phyloP scores from a whole-genome alignment of 2,329 filamentous ascomycete genomes.

The Clarireedia sp. region DNA sequence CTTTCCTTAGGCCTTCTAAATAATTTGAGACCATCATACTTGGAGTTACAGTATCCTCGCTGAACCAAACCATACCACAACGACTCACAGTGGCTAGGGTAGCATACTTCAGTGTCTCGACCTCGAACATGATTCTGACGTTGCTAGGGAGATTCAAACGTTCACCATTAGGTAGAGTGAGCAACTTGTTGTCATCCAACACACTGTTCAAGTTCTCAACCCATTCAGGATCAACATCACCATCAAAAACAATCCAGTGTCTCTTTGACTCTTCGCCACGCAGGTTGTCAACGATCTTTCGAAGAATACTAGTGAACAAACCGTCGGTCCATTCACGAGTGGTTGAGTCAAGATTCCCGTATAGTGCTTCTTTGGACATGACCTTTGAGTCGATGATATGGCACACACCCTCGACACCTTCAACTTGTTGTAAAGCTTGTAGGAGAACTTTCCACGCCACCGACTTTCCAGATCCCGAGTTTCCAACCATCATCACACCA shows the following conservation, averaged over 20 bases:
- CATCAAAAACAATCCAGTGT: constrained; percentile 99
- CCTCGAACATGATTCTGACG: constrained; percentile 99
- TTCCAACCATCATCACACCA: constrained; percentile 99
- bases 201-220: constrained; percentile 99
- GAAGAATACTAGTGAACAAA: constrained; percentile 92
- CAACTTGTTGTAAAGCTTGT: constrained; percentile 82
- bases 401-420: constrained; percentile 85
- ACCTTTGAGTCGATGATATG: constrained; percentile 99
- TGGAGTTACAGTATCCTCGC: constrained; percentile 89
- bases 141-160: constrained; percentile 90
- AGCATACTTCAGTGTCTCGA: constrained; percentile 94
- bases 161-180: constrained; percentile 95
- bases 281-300: constrained; percentile 97
- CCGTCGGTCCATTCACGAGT: constrained; percentile 99
- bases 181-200: constrained; percentile 95
- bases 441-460: constrained; percentile 88
- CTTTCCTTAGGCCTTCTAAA: constrained; percentile 70
- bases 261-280: constrained; percentile 94
- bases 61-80: constrained; percentile 99
- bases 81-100: constrained; percentile 98
- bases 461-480: constrained; percentile 95
- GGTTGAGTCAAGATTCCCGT: constrained; percentile 91
- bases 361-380: constrained; percentile 98
- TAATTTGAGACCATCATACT: constrained; percentile 92
- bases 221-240: constrained; percentile 98